phyloP scores from a whole-genome alignment of 2,329 filamentous ascomycete genomes.

The Pseudofabraea citricarpa region DNA sequence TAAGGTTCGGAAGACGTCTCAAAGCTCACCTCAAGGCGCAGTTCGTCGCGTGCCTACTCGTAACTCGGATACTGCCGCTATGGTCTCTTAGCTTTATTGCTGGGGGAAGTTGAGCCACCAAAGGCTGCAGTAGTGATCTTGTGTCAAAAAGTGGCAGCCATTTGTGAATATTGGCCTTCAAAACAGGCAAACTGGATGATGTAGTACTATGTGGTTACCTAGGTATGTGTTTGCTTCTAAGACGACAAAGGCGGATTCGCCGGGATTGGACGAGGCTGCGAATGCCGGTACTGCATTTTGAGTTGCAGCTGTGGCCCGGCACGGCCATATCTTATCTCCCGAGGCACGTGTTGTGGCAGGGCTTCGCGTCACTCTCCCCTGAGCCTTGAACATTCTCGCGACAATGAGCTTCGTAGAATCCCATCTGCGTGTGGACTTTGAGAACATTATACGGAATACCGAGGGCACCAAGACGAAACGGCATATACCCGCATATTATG shows the following conservation, averaged over 20 bases:
- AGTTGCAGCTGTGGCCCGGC: neutral
- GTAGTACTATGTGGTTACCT: neutral
- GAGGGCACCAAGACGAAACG: neutral
- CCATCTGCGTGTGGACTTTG: neutral
- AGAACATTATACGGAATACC: neutral
- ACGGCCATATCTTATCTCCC: neutral
- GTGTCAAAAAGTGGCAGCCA: neutral
- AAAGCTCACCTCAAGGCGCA: constrained; percentile 2
- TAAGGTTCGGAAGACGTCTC: neutral
- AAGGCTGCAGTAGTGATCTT: neutral
- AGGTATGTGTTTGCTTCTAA: neutral
- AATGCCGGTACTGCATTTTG: neutral
- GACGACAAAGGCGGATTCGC: neutral
- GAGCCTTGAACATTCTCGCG: neutral
- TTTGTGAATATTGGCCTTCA: neutral
- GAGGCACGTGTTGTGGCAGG: no score
- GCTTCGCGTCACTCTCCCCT: no score
- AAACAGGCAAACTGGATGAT: neutral
- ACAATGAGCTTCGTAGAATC: neutral
- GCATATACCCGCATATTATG: neutral
- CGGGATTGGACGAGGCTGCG: neutral
- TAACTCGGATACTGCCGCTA: neutral
- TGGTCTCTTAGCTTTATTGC: neutral
- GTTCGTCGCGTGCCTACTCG: constrained; percentile 15
- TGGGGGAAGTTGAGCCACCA: neutral